Evolutionary conservation across 257 asterid species (phyloP), one percentile per base, ranked within the genome.

Genomic region (Echites panduratus): DNA sequence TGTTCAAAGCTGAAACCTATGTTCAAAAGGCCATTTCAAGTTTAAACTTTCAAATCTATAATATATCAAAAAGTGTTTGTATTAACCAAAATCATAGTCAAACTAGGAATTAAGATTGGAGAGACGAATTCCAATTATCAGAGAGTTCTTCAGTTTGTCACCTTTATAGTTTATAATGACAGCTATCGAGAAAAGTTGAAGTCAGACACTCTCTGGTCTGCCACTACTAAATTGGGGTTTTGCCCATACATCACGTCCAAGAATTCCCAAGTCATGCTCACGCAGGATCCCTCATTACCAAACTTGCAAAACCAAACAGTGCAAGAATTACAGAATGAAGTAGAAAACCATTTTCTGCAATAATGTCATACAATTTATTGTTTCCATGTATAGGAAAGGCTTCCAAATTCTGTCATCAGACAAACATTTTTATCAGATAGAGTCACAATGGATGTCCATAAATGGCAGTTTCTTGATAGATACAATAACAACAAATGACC

Each of bases 191-290:
- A 26, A 32, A 58, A 58, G 20, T 24, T 26, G 12, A 58, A 24
- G 5, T 29, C 32, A 26, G 35, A 10, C 40, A 11, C 64, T 58
- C 35, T 32, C 6, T 41, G 66, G 71, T 73, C 72, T 64, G 19
- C 71, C 71, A 73, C 71, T 49, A 73, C 71, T 49, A 73, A 50
- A 11, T 41, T 52, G 32, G 32, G 71, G 77, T 40, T 66, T n/a
- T 65, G 63, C 77, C 77, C 58, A 66, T 71, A 9, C 5, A 5
- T 19, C 47, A 32, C 40, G 27, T 65, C 66, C 27, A 19, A 26
- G 7, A 26, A 16, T 12, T 35, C 44, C 53, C 32, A 73, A 73
- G 71, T 73, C 77, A 73, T 64, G 65, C 71, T 73, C 52, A 62
- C 64, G 70, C 70, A 61, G 19, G 54, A 66, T 41, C 29, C 13